Evolutionary conservation across 495 filamentous ascomycete genomes (phyloP).

Genomic region (Penicillium waksmanii): DNA sequence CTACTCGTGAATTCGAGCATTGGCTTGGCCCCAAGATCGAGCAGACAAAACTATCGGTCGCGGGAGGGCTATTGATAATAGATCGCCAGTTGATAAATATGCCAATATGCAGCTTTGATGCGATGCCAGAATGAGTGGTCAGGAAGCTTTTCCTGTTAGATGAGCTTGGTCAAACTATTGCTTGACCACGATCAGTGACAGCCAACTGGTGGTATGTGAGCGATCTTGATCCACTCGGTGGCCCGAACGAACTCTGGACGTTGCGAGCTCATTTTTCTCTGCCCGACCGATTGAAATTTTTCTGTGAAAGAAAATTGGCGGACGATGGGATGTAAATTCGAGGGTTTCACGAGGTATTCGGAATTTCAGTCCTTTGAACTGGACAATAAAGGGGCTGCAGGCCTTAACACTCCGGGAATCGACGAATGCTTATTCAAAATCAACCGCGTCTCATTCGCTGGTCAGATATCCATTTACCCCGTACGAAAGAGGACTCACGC

Average conservation of each 20-base stretch:
- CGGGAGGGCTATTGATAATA: not conserved
- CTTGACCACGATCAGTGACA: not conserved
- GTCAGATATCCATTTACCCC: not conserved
- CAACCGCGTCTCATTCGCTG: not conserved
- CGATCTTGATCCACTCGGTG: not conserved
- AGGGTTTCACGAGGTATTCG: not conserved
- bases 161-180: not conserved
- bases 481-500: not conserved
- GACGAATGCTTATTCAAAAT: conserved; percentile 7
- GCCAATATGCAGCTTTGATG: not conserved
- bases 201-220: not conserved
- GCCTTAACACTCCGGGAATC: not conserved
- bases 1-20: not conserved
- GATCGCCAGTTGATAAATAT: not conserved
- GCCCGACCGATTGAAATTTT: too few species aligned
- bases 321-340: not conserved
- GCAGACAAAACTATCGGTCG: not conserved
- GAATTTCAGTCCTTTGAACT: not conserved
- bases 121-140: not conserved
- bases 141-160: not conserved
- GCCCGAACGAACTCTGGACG: not conserved
- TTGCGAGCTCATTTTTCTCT: too few species aligned
- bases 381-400: not conserved
- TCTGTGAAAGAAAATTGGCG: not conserved
- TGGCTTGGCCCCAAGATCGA: not conserved